Base-by-base conservation (phyloP, 257 asterid species). In the Leonotis leonurus region DNA sequence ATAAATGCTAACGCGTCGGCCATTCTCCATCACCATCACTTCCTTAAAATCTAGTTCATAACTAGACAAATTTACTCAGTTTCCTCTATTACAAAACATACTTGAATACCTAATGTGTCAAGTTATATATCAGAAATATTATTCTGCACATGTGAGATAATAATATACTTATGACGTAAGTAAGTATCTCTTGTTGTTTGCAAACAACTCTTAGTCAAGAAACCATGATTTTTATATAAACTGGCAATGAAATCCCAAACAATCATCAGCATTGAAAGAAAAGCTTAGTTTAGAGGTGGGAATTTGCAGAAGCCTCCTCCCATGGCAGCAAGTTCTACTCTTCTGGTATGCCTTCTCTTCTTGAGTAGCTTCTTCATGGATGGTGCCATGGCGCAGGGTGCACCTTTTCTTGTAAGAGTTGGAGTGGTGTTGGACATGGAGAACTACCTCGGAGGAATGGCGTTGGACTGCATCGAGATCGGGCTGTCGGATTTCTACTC, bases 371-470 rank as follows among this genome's bases (percentile, higher is more conserved):
- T 51, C 35, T 29, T 46, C 20, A 18, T 16, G 29, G 8, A 68
- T 11, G 29, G 30, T 29, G 50, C 35, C 39, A 18, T 0, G 22
- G 82, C 73, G 5, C 80, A 77, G 56, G 40, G 46, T 14, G 30
- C 63, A 3, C 40, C 72, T 7, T 18, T 63, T 33, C 22, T 65
- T 3, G 25, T 84, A 60, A 75, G 60, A 8, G 85, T 81, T 0
- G 85, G 88, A 33, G 84, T 79, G 56, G 82, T 84, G 13, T 16
- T 81, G 0, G 82, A 81, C 76, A 78, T 70, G 80, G 71, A 78
- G 11, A 27, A 0, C 26, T 14, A 55, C 43, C 21, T 63, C 6
- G 87, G 83, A 27, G 44, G 58, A 30, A 70, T 78, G 83, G 76
- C 65, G 4, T 32, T 76, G 68, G 70, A 60, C 70, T 84, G 85